Conservation (phyloP, 768 basidiomycete genomes). For the Pholiota molesta region DNA sequence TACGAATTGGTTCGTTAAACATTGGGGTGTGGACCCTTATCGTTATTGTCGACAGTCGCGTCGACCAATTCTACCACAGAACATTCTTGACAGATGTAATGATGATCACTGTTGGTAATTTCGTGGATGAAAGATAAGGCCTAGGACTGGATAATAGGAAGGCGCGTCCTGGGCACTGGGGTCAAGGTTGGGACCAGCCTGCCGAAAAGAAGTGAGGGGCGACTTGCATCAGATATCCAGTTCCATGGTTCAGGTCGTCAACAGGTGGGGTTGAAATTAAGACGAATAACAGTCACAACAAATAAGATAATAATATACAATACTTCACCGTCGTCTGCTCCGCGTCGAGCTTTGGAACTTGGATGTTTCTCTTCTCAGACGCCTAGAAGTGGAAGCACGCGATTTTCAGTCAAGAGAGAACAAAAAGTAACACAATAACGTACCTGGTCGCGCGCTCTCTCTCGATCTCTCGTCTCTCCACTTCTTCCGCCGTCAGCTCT, state of each 20-base stretch:
- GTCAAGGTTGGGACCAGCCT: not conserved
- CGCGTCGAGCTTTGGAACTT: constrained; percentile 46
- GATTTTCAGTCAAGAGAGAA: not conserved
- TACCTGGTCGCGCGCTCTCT: constrained; percentile 80
- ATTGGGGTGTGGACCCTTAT: not conserved
- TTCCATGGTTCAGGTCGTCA: not conserved
- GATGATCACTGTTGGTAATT: not conserved
- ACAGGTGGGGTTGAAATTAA: not conserved
- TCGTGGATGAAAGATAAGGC: not conserved
- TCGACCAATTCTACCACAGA: not conserved
- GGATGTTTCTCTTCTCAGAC: constrained; percentile 42
- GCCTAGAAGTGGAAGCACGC: constrained; percentile 23
- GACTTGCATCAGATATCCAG: not conserved
- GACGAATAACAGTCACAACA: constrained; percentile 1
- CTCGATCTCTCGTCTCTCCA: constrained; percentile 88
- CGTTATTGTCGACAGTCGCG: not conserved
- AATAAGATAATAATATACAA: constrained; percentile 20
- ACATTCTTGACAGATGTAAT: not conserved
- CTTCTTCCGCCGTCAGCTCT: constrained; percentile 86
- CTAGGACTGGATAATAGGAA: not conserved
- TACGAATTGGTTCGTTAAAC: not conserved
- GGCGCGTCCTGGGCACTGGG: not conserved
- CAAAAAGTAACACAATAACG: constrained; percentile 4
- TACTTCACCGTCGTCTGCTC: constrained; percentile 37
- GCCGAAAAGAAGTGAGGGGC: not conserved